phyloP scores from a whole-genome alignment of 768 basidiomycete species.

The Postia placenta region DNA sequence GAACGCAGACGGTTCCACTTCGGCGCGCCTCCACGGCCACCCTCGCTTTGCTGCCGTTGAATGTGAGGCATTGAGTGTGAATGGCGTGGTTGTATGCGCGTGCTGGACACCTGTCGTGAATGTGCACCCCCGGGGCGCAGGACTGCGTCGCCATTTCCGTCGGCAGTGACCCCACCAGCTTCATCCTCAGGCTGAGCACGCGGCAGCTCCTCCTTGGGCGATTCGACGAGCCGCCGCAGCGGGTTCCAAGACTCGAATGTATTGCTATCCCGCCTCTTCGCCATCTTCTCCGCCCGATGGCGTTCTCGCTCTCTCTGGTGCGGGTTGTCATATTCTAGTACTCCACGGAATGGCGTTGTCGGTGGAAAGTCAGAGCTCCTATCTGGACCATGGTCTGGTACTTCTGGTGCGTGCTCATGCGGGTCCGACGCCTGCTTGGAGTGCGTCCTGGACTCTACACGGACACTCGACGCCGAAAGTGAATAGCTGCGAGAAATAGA shows the following conservation, averaged over 20 bases:
- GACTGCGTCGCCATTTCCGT: conserved; percentile 7
- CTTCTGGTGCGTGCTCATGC: conserved; percentile 23
- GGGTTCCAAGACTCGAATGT: conserved; percentile 50
- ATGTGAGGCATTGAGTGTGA: conserved; percentile 26
- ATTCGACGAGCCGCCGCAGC: conserved; percentile 37
- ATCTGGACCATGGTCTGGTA: conserved; percentile 30
- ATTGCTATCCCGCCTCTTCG: conserved; percentile 42
- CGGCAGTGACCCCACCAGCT: not conserved
- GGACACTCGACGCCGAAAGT: conserved; percentile 36
- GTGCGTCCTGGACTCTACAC: conserved; percentile 9
- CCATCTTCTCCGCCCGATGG: conserved; percentile 43
- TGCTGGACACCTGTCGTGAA: conserved; percentile 1
- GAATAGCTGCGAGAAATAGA: conserved; percentile 65
- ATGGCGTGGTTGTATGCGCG: conserved; percentile 10
- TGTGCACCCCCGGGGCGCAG: conserved; percentile 3
- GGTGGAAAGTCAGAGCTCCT: conserved; percentile 28
- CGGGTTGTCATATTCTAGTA: conserved; percentile 40
- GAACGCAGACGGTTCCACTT: conserved; percentile 66
- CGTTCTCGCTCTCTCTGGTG: conserved; percentile 34
- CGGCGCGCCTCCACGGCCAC: conserved; percentile 15
- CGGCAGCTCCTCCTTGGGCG: conserved; percentile 13
- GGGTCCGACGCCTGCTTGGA: conserved; percentile 20
- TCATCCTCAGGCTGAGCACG: conserved; percentile 2
- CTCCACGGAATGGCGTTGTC: conserved; percentile 53
- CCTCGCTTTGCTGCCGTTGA: conserved; percentile 10